Conservation (phyloP, 164 flowering plant genomes). For the Euptelea pleiosperma region DNA sequence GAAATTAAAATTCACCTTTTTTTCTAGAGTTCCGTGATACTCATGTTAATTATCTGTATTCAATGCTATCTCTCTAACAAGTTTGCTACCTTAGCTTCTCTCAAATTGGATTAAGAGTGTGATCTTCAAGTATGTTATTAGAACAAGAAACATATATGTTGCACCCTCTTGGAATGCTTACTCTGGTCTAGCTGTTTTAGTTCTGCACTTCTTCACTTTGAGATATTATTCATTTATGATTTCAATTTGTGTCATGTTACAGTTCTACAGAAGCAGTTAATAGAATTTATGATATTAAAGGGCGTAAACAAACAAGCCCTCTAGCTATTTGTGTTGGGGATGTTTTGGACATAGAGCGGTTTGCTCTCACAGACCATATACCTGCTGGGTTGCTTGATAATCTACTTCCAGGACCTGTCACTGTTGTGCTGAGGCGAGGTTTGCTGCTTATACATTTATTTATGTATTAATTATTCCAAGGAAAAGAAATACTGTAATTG, state of each 20-base stretch:
- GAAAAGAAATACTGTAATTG: neutral
- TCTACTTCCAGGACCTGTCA: slow-evolving; percentile 97
- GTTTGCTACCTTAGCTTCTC: too few species aligned
- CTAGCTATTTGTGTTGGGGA: slow-evolving; percentile 94
- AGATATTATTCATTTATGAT: neutral
- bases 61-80: too few species aligned
- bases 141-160: too few species aligned
- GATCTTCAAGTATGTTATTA: too few species aligned
- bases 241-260: slow-evolving; percentile 16
- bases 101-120: too few species aligned
- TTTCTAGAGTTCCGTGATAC: too few species aligned
- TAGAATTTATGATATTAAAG: slow-evolving; percentile 88
- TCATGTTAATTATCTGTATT: too few species aligned
- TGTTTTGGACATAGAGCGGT: slow-evolving; percentile 64
- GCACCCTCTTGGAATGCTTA: too few species aligned
- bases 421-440: slow-evolving; percentile 85
- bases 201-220: too few species aligned
- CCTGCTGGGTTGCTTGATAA: slow-evolving; percentile 72
- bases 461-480: neutral
- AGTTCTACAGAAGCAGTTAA: slow-evolving; percentile 86
- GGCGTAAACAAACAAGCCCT: slow-evolving; percentile 86
- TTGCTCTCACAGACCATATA: slow-evolving; percentile 73
- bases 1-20: too few species aligned
- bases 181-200: too few species aligned
- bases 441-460: slow-evolving; percentile 12